Percentiles rank a stretch among this genome's conserved stretches.
These are phyloP conservation scores for Phoma herbarum DNA, from an alignment of 2,329 filamentous ascomycete genomes.

Conservation along the genomic window DNA sequence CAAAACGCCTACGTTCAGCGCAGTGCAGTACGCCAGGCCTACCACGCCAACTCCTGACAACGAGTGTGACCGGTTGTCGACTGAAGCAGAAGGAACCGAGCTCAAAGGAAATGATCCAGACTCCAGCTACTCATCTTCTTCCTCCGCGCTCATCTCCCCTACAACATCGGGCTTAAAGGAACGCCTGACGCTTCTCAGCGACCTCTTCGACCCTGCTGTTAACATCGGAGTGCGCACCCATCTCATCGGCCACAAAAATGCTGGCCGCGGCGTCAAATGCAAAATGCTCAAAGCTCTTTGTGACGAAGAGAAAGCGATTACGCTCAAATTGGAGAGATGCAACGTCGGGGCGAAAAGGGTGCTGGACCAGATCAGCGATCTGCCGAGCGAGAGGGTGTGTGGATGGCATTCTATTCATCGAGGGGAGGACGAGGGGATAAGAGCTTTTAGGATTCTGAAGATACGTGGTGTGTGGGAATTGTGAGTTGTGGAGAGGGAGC, in stretches of 20 bases:
- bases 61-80: too few relatives aligned
- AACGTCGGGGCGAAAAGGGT: neutral
- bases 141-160: neutral
- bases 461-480: neutral
- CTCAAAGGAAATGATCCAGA: neutral
- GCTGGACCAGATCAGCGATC: neutral
- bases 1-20: neutral
- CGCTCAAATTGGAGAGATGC: neutral
- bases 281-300: neutral
- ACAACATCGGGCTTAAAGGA: neutral
- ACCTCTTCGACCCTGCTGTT: neutral
- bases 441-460: neutral
- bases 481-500: neutral
- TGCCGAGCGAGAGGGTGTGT: neutral
- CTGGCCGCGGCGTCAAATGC: neutral
- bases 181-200: neutral
- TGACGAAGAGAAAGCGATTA: neutral
- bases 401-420: neutral
- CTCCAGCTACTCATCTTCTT: neutral
- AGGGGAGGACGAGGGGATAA: neutral
- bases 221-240: neutral
- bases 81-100: too few relatives aligned
- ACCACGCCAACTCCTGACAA: too few relatives aligned
- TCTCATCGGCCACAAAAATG: neutral
- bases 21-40: neutral